Base-by-base conservation (phyloP, 768 basidiomycete species). In the Hygrocybe punicea region DNA sequence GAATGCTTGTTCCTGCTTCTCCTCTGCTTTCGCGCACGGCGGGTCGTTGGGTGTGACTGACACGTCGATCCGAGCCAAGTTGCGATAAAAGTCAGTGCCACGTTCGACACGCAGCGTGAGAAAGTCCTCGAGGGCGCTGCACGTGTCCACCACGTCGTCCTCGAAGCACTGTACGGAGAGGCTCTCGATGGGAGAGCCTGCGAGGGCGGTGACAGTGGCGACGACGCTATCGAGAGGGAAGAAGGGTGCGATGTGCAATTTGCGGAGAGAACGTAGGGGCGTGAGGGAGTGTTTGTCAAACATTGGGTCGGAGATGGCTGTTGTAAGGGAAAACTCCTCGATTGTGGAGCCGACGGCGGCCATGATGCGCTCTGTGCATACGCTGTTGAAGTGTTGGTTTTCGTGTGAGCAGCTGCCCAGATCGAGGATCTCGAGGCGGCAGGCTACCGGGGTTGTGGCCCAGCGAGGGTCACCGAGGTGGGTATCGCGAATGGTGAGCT, bases 381-480 rank as follows among this genome's bases (percentile, higher is more conserved):
- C 59, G 39, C 77, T 73, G 73, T 85, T 84, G 67, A 76, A 76
- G 14, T 76, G 76, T 42, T 78, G 78, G 53, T 76, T 73, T 62
- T 80, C 82, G 70, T 81, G 78, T 61, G 73, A 77, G 71, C 81
- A 84, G 67, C 76, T 77, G 25, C 79, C 80, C 49, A 86, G 76
- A 63, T 84, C 82, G 50, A 86, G 78, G 39, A 81, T 72, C 60
- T 84, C 72, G 44, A 86, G 74, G 16, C 75, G 74, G 67, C 83
- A 84, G 19, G 68, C 66, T 57, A 81, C 74, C 36, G 78, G 77
- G n/a, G 75, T 77, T 23, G 74, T 72, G n/a, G 76, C 70, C 85
- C 84, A 85, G 35, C 72, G 73, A 48, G 73, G 72, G 67, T 85
- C 84, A 14, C 86, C 86, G 55, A 90, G 78, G 70, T 88, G 87